Evolutionary conservation across 2,329 filamentous ascomycete genomes (phyloP), one percentile per base, ranked within the genome.

Genomic region (Endoconidiophora laricicola): DNA sequence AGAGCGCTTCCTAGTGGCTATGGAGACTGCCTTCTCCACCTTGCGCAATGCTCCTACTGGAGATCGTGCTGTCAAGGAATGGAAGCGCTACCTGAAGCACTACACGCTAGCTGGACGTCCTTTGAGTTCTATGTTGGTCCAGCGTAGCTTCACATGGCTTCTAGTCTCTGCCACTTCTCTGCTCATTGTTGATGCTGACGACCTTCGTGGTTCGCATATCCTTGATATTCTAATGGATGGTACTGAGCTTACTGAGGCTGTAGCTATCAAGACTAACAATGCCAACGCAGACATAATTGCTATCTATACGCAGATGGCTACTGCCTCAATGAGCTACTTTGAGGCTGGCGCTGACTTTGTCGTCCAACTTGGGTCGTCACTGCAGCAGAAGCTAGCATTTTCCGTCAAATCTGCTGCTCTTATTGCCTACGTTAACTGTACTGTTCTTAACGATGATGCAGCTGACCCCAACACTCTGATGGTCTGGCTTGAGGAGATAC

Each of bases 261-360:
- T 48, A 53, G 20, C 55, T 47, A 39, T 53, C 50, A 42, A 54
- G 14, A 52, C 48, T 3, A 63, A 60, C 42, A 65, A 64, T 46
- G 62, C 64, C 1, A 73, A 79, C 48, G 69, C 66, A 3, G 73
- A 80, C 54, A 76, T 73, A 0, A 66, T 83, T 38, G 76, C 81
- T 55, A 68, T 70, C 7, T 76, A 91, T 55, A 78, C 84, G 1
- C 76, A 76, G 44, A 76, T 94, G 56, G 81, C 87, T 33, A 71
- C 78, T 9, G 83, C 94, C 54, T 83, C 94, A 60, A 86, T 96
- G 71, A 79, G 81, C 57, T 77, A 88, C 46, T 70, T 98, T 18
- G 88, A 96, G 56, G 86, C 87, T 45, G 85, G 85, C 53, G 82
- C 86, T 1, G 91, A 96, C 63, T 96, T 94, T 62, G 71, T 94